Evolutionary conservation across 148 eudicot genomes (phyloP), one percentile per base, ranked within the genome.

Genomic region (Chenopodium album): DNA sequence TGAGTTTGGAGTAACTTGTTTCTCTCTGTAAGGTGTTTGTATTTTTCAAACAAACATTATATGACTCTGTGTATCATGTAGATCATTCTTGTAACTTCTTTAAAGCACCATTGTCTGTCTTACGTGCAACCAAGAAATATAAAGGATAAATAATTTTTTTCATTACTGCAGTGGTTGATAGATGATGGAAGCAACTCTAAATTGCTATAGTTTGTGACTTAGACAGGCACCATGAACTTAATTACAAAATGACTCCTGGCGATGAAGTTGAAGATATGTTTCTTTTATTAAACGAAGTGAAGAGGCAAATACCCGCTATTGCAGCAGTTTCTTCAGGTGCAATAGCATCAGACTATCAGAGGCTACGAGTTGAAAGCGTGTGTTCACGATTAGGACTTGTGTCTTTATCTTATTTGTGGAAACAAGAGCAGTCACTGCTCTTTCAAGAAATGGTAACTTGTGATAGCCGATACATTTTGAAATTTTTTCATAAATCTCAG

Each of bases 221-320:
- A 56, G 65, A 74, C 78, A 96, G 99, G 97, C 91, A 92, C 84
- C 94, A 86, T 71, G 88, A 85, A 34, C 94, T 94, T 76, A 88
- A 90, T 89, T 95, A 95, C 88, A 92, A 79, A 52, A 85, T 80
- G 89, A 95, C 99, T 77, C 91, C 94, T 74, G 99, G 99, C n/a
- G 99, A 96, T 81, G 99, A 94, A 88, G 98, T 96, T 76, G 98
- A 96, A 89, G 98, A 96, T 85, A 87, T 95, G 92, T 91, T 92
- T 78, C 81, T 89, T 74, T 86, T 95, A 84, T 85, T 95, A 75
- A 89, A 84, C 60, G 99, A 95, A 89, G 92, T 95, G 63, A 92
- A 95, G 89, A 85, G 79, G 71, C 89, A 88, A 85, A 90, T 95
- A 82, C 98, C 99, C 62, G 87, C 93, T 54, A 56, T 95, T 17